Base-by-base conservation (phyloP, 2,329 filamentous ascomycete genomes). In the Colletotrichum tabaci region DNA sequence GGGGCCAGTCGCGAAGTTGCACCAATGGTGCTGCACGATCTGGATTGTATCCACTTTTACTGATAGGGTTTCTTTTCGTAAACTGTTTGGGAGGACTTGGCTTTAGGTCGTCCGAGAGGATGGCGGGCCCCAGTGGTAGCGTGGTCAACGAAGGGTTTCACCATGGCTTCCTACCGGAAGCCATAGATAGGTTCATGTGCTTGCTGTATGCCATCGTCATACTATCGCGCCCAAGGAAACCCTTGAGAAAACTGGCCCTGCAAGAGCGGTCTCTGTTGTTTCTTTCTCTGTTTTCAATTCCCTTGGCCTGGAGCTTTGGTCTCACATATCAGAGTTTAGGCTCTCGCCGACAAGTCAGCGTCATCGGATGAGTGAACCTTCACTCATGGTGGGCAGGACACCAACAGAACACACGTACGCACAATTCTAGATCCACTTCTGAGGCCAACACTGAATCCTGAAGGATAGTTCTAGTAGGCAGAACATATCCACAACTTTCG, bases 161-260 rank as follows among this genome's bases (percentile, higher is more conserved):
- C 68, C 68, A 71, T 71, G 44, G 10, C 44, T 71, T 62, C 58
- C 68, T 53, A 63, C 53, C 68, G 65, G 52, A 71, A 44, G 47
- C 65, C 58, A 30, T 64, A 53, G 40, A 30, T 64, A 53, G 40
- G 26, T 55, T 30, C 35, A 26, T 68, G 60, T 66, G 18, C 58
- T 38, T 38, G 35, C 35, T 38, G 35, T 38, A 38, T 38, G 9
- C 30, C 30, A 35, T 35, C 1, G 30, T 9, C 35, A 38, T 10
- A 9, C 35, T 38, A 68, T 53, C 26, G 46, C 38, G 40, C 55
- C 30, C 21, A 58, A 55, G 68, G 52, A 55, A 63, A 68, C 52
- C 58, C 40, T 35, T 40, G 47, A 53, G 50, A 30, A 60, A 38
- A 21, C 47, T 63, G 46, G 23, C 15, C 30, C 26, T 47, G 16